Conservation (phyloP, 1,139 yeast genomes). For the Nakaseomyces sp. region DNA sequence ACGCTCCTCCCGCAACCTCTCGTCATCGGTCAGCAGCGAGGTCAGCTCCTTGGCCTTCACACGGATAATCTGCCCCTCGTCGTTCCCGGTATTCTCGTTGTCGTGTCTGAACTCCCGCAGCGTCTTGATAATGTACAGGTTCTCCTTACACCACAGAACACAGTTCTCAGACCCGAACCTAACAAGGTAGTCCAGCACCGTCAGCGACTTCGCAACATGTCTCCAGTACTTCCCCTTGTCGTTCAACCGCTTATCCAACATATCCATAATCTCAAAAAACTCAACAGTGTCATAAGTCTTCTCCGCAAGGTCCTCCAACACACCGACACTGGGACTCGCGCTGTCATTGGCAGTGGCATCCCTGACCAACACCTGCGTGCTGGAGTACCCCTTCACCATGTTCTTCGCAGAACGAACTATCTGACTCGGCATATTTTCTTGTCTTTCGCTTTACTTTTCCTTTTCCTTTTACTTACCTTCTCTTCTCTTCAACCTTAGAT, state of each 20-base stretch:
- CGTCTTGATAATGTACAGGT: conserved; percentile 81
- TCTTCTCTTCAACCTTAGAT: too few species aligned
- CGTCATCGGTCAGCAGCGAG: conserved; percentile 69
- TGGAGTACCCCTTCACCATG: conserved; percentile 85
- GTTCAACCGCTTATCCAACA: conserved; percentile 85
- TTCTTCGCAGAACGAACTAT: conserved; percentile 83
- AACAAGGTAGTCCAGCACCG: conserved; percentile 80
- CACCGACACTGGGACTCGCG: conserved; percentile 70
- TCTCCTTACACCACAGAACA: conserved; percentile 90
- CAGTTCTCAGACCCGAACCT: conserved; percentile 86
- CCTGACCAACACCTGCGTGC: conserved; percentile 80
- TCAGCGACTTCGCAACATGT: conserved; percentile 85
- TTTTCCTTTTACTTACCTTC: too few species aligned
- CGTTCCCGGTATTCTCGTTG: conserved; percentile 56
- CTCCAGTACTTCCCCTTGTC: conserved; percentile 98
- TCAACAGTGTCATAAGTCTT: conserved; percentile 68
- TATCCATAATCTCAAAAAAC: conserved; percentile 87
- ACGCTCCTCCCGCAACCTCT: conserved; percentile 70
- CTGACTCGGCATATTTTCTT: conserved; percentile 49
- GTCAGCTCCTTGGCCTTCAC: conserved; percentile 91
- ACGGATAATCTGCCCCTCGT: conserved; percentile 84
- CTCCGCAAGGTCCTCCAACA: conserved; percentile 78
- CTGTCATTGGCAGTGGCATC: conserved; percentile 91
- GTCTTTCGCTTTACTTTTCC: neutral
- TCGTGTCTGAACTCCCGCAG: conserved; percentile 80